Evolutionary conservation across 345 rosid genomes (phyloP), one percentile per base, ranked within the genome.

Genomic region (Rhizophora mangle): DNA sequence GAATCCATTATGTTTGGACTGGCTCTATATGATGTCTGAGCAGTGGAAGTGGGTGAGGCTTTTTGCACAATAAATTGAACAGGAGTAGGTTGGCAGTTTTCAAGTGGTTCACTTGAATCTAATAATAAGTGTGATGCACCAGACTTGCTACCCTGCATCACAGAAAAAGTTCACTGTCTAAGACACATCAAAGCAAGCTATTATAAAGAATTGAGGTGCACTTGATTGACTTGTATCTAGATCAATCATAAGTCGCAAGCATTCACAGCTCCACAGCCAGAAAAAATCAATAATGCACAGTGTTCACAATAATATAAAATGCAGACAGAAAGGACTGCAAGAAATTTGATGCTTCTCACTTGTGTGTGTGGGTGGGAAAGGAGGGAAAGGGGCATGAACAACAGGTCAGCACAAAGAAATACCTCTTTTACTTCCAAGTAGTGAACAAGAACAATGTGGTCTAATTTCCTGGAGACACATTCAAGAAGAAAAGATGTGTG

Each of bases 371-470:
- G 47, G 47, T 16, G 16, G 0, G 9, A 9, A 1, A 8, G 37
- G 9, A 5, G 37, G 4, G 46, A 39, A 15, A 9, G 46, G 16
- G 46, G 64, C n/a, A 60, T 24, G 73, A 49, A 29, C 24, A 65
- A 58, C 31, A 70, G 21, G 60, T 56, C 24, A 46, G 30, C 18
- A 31, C 32, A 65, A 72, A 64, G 15, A 55, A 58, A 53, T 88
- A 93, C 98, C 95, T 86, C 89, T 68, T 86, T 89, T 69, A 93
- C 92, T 82, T 91, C 92, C 81, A 90, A 82, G 84, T 93, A 88
- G 78, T 88, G 93, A 34, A 88, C 93, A 67, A 88, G 82, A 68
- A 88, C 93, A 63, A 86, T 88, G 74, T 93, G 93, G 81, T 89
- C 92, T 21, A 93, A 79, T 67, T 82, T 78, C 86, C 98, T 93